Conservation (phyloP, 495 filamentous ascomycete species). For the Penicillium diatomitis region DNA sequence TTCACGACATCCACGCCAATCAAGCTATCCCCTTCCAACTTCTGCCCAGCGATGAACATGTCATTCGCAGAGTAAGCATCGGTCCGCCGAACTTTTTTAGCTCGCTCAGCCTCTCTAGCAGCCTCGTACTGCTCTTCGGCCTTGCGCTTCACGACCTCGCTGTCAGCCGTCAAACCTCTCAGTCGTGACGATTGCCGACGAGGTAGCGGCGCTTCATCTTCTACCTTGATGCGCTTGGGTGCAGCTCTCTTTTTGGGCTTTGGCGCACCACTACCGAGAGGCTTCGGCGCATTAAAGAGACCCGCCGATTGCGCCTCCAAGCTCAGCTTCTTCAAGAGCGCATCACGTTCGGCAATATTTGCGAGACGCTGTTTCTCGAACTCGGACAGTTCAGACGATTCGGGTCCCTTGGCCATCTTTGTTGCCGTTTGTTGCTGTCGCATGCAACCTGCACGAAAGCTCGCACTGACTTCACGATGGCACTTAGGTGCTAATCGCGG, state of each 20-base stretch:
- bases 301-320: slow-evolving; percentile 46
- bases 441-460: background rate
- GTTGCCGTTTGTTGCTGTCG: slow-evolving; percentile 2
- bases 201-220: slow-evolving; percentile 38
- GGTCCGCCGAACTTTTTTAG: slow-evolving; percentile 62
- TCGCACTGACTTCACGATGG: background rate
- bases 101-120: slow-evolving; percentile 49
- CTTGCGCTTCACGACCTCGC: slow-evolving; percentile 70
- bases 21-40: slow-evolving; percentile 38
- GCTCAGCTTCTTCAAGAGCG: slow-evolving; percentile 49
- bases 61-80: slow-evolving; percentile 66
- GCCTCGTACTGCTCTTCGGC: slow-evolving; percentile 61
- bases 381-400: slow-evolving; percentile 36
- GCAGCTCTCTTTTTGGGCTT: slow-evolving; percentile 42
- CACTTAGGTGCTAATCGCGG: slow-evolving; percentile 1
- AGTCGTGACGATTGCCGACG: slow-evolving; percentile 59
- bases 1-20: slow-evolving; percentile 47
- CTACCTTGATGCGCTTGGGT: slow-evolving; percentile 39
- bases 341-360: slow-evolving; percentile 68
- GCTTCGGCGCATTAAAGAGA: slow-evolving; percentile 32
- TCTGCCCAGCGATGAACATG: slow-evolving; percentile 70
- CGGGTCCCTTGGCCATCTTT: slow-evolving; percentile 9
- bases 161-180: slow-evolving; percentile 57
- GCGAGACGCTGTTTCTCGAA: slow-evolving; percentile 62
- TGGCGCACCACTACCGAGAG: slow-evolving; percentile 14